A percentile compares a stretch with the other conserved stretches of the same genome.
Evolutionary conservation across 2,329 filamentous ascomycete species (phyloP).

Genomic region (Fusarium siculi): DNA sequence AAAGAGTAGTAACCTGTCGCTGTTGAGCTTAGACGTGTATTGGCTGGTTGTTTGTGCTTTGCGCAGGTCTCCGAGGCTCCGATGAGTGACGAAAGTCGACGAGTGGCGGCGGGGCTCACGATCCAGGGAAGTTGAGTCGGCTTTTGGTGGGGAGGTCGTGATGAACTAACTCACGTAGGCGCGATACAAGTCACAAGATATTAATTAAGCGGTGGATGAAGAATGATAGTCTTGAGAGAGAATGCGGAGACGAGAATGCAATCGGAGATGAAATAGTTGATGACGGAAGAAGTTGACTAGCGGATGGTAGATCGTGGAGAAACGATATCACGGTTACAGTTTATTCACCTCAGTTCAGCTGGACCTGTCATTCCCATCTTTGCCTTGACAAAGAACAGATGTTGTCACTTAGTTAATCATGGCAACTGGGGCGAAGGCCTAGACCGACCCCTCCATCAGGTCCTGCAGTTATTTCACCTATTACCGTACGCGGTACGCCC

Average conservation of each 20-base stretch:
- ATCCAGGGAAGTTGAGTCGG: conserved; percentile 25
- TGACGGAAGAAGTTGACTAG: background rate
- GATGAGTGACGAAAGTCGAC: conserved; percentile 31
- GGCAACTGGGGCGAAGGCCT: conserved; percentile 7
- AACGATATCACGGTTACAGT: conserved; percentile 6
- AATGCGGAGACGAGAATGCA: background rate
- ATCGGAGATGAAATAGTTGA: background rate
- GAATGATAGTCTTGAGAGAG: background rate
- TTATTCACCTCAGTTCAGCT: conserved; percentile 4
- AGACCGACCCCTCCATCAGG: conserved; percentile 8
- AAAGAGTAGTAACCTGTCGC: background rate
- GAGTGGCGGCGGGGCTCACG: conserved; percentile 43
- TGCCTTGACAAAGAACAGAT: conserved; percentile 4
- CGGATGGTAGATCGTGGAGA: background rate
- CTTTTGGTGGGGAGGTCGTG: conserved; percentile 33
- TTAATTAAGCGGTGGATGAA: conserved; percentile 2
- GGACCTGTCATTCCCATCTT: background rate
- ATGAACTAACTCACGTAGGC: conserved; percentile 2
- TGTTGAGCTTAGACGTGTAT: background rate
- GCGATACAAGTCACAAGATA: conserved; percentile 13
- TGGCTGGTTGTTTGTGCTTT: conserved; percentile 7
- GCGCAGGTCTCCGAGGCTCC: conserved; percentile 28
- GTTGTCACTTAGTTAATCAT: conserved; percentile 28
- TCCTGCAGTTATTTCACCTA: background rate
- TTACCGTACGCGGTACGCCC: background rate